Evolutionary conservation across 1,139 yeast genomes (phyloP).

Genomic region (Candida labiduridarum): DNA sequence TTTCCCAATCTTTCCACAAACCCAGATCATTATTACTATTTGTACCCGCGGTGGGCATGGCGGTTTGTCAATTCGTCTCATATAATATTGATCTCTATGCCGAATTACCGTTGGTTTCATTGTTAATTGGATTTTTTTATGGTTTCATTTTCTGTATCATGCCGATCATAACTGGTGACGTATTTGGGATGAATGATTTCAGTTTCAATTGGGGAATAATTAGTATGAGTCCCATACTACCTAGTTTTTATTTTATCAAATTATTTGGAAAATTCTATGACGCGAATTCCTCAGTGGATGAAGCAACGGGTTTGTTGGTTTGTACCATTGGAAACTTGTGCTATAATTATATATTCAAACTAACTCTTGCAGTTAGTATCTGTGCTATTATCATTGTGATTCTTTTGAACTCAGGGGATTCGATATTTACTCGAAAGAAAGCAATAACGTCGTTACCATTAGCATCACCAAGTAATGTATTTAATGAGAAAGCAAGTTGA

Average conservation of each 20-base stretch:
- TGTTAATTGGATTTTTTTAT: conserved; percentile 55
- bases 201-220: conserved; percentile 63
- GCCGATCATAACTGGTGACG: conserved; percentile 61
- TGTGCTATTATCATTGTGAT: conserved; percentile 25
- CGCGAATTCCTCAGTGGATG: conserved; percentile 28
- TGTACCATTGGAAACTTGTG: conserved; percentile 47
- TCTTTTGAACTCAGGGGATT: conserved; percentile 27
- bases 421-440: conserved; percentile 3
- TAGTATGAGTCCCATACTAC: conserved; percentile 54
- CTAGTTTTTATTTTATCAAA: conserved; percentile 52
- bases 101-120: conserved; percentile 40
- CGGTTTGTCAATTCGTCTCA: conserved; percentile 47
- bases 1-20: conserved; percentile 43
- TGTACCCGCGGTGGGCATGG: conserved; percentile 46
- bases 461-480: conserved; percentile 6
- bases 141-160: conserved; percentile 60
- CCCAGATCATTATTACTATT: conserved; percentile 50
- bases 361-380: conserved; percentile 35
- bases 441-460: conserved; percentile 11
- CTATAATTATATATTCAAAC: conserved; percentile 42
- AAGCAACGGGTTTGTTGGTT: conserved; percentile 15
- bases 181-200: conserved; percentile 56
- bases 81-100: conserved; percentile 27
- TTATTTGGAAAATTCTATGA: conserved; percentile 58
- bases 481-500: conserved; percentile 9